phyloP scores from a whole-genome alignment of 169 alveolate species.

The Blepharisma undulans region DNA sequence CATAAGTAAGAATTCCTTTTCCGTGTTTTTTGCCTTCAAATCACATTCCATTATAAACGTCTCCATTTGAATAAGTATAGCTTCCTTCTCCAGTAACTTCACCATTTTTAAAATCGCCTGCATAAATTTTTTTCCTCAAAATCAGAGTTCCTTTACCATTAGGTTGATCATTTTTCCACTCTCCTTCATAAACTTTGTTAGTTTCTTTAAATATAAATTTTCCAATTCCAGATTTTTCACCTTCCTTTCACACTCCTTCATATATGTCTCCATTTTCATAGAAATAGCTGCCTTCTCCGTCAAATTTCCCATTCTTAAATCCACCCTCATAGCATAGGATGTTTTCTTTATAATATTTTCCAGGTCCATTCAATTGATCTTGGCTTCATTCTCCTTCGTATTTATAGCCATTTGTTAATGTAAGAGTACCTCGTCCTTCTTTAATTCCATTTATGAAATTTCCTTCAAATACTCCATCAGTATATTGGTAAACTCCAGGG shows the following conservation, averaged over 20 bases:
- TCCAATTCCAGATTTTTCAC: slow-evolving; percentile 79
- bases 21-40: slow-evolving; percentile 52
- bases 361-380: slow-evolving; percentile 47
- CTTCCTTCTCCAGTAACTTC: slow-evolving; percentile 60
- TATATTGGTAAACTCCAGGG: slow-evolving; percentile 29
- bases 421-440: not conserved
- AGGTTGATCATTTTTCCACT: slow-evolving; percentile 66
- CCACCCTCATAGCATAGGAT: not conserved
- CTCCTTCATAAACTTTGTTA: slow-evolving; percentile 65
- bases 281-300: slow-evolving; percentile 81
- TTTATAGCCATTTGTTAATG: not conserved
- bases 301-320: slow-evolving; percentile 72
- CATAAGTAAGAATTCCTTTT: slow-evolving; percentile 52
- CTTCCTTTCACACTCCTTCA: slow-evolving; percentile 79
- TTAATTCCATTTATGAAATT: not conserved
- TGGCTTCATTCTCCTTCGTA: slow-evolving; percentile 53
- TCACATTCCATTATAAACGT: slow-evolving; percentile 43
- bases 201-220: slow-evolving; percentile 44
- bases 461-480: slow-evolving; percentile 65
- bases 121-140: slow-evolving; percentile 68
- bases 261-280: slow-evolving; percentile 85
- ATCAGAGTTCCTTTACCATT: slow-evolving; percentile 68
- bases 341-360: not conserved
- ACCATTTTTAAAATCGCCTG: slow-evolving; percentile 53
- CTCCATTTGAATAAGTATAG: slow-evolving; percentile 36